These are phyloP conservation scores for Sechiopsis laciniata DNA, from an alignment of 306 rosid species.

Conservation along the genomic window DNA sequence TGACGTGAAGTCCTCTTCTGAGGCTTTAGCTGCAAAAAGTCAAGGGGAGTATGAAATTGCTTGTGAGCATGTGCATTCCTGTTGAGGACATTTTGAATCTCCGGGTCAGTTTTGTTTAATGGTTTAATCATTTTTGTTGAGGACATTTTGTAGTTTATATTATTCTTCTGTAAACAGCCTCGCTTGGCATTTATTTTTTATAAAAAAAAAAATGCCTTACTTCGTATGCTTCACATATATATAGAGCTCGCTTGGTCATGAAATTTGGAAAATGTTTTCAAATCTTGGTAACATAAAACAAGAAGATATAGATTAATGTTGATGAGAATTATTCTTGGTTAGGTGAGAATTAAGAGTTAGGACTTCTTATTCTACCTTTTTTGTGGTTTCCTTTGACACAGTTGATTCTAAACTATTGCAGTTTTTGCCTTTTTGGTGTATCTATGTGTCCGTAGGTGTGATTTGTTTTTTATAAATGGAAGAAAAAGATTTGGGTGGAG, in stretches of 20 bases:
- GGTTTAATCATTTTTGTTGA: constrained; percentile 5
- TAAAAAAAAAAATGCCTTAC: background rate
- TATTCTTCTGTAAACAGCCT: constrained; percentile 5
- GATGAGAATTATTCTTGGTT: background rate
- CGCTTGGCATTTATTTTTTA: constrained; percentile 3
- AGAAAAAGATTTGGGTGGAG: too few relatives aligned
- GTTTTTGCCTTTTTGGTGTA: background rate
- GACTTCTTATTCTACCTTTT: background rate
- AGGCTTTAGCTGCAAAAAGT: constrained; percentile 70
- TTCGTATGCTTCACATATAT: background rate
- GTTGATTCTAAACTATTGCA: background rate
- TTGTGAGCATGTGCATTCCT: constrained; percentile 92
- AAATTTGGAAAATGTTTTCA: background rate
- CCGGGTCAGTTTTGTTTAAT: constrained; percentile 26
- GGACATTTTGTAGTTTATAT: constrained; percentile 1
- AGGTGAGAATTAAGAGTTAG: background rate
- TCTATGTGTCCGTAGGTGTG: background rate
- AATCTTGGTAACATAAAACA: too few relatives aligned
- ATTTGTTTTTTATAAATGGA: background rate
- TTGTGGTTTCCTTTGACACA: background rate
- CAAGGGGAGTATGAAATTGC: constrained; percentile 85
- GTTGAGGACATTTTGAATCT: too few relatives aligned
- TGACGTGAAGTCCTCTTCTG: constrained; percentile 82
- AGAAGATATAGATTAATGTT: background rate
- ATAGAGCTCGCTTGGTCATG: background rate